Evolutionary conservation across 768 basidiomycete species (phyloP).

Genomic region (Nidularia pulvinata): DNA sequence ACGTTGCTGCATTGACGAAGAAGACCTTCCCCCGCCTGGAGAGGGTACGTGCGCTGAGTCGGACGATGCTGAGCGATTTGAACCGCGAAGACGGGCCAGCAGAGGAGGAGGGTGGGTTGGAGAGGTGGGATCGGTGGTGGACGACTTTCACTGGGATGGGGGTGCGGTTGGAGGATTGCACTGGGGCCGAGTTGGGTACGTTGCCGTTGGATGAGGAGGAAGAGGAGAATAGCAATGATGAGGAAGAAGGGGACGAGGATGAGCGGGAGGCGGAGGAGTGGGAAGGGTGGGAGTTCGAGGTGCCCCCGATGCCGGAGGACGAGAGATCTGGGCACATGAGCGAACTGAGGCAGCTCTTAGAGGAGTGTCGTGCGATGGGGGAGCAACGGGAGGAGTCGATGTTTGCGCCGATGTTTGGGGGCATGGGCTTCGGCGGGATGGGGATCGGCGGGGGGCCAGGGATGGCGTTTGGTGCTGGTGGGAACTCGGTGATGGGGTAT

Average conservation of each 20-base stretch:
- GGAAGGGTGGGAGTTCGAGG: slow-evolving; percentile 13
- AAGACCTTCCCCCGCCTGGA: slow-evolving; percentile 61
- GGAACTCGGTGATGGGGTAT: not conserved
- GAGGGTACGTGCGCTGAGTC: slow-evolving; percentile 58
- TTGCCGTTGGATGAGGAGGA: slow-evolving; percentile 29
- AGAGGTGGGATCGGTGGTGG: slow-evolving; percentile 76
- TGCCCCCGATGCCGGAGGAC: slow-evolving; percentile 23
- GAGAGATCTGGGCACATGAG: slow-evolving; percentile 23
- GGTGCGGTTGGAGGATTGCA: slow-evolving; percentile 75
- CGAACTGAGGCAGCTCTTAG: slow-evolving; percentile 54
- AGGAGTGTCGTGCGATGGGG: slow-evolving; percentile 56
- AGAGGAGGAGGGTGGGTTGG: slow-evolving; percentile 35
- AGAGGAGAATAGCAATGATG: slow-evolving; percentile 19
- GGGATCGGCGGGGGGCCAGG: not conserved
- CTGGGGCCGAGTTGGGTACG: slow-evolving; percentile 60
- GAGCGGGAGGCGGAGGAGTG: slow-evolving; percentile 27
- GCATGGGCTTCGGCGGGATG: slow-evolving; percentile 2
- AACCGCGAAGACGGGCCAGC: slow-evolving; percentile 52
- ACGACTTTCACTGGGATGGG: slow-evolving; percentile 43
- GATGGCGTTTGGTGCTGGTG: not conserved
- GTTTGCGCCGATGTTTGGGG: slow-evolving; percentile 13
- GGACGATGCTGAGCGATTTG: slow-evolving; percentile 53
- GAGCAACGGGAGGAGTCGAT: slow-evolving; percentile 38
- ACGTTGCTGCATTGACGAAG: slow-evolving; percentile 52
- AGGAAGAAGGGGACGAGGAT: slow-evolving; percentile 15